Conservation (phyloP, 2,329 filamentous ascomycete genomes). For the Microcyclospora tardicrescens region DNA sequence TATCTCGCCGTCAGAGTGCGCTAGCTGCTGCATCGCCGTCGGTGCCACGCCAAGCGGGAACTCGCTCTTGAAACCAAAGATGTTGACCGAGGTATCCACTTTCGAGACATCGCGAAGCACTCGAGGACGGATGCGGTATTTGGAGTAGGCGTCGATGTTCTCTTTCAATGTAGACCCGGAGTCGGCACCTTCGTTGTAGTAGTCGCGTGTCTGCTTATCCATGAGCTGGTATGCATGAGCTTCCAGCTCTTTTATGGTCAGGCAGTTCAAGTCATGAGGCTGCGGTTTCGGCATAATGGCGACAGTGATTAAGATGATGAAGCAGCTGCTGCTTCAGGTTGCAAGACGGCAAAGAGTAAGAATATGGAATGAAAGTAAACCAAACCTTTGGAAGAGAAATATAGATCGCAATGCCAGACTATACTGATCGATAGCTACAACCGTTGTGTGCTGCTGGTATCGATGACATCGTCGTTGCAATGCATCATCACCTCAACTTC, state of each 20-base stretch:
- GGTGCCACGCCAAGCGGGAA: constrained; percentile 44
- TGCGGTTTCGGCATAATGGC: neutral
- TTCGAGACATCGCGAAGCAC: constrained; percentile 28
- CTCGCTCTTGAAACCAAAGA: constrained; percentile 33
- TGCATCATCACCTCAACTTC: too few relatives aligned
- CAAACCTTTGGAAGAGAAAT: too few relatives aligned
- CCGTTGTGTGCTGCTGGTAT: too few relatives aligned
- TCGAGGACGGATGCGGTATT: constrained; percentile 30
- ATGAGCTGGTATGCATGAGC: constrained; percentile 24
- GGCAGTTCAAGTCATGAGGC: constrained; percentile 27
- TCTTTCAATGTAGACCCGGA: constrained; percentile 29
- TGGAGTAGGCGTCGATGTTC: constrained; percentile 40
- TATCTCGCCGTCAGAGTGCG: constrained; percentile 40
- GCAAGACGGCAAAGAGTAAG: too few relatives aligned
- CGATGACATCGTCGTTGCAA: too few relatives aligned
- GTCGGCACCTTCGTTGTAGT: constrained; percentile 28
- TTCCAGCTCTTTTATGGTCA: constrained; percentile 31
- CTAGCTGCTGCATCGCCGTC: constrained; percentile 40
- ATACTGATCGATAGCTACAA: too few relatives aligned
- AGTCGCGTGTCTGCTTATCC: constrained; percentile 28
- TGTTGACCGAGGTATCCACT: constrained; percentile 29
- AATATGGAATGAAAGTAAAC: too few relatives aligned
- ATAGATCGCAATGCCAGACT: too few relatives aligned
- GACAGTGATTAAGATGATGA: too few relatives aligned
- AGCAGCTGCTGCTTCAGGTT: too few relatives aligned